Evolutionary conservation across 139 green algal genomes (phyloP), one percentile per base, ranked within the genome.

Genomic region (Zygnema cylindricum): DNA sequence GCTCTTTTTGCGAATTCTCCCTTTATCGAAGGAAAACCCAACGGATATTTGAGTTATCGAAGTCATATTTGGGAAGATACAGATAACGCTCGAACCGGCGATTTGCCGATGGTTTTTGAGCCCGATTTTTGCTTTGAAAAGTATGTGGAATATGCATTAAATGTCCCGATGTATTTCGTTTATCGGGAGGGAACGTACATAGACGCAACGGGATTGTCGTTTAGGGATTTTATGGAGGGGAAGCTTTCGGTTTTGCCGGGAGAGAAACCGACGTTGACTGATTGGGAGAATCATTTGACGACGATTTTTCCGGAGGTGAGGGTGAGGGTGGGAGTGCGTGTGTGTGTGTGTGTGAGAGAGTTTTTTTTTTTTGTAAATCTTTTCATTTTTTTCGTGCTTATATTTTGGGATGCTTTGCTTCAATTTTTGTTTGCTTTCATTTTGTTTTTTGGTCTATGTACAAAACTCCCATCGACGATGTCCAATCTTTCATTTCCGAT

Each of bases 111-210:
- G 89, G 96, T 99, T 42, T 99, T 98, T 90, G 95, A 98, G 25
- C 57, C 95, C 1, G 93, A 93, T 76, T 98, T 99, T 87, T 93
- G 94, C 0, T 99, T 98, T 92, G 96, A 96, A 88, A 89, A 81
- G 3, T 99, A 99, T 79, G 95, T 96, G 33, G 97, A 99, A 2
- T 99, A 98, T 85, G 95, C 95, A 23, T 94, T 99, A 92, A 93
- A 97, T 78, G 97, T 99, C 41, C 97, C 97, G 30, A 99, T 99
- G 97, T 99, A 99, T 95, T 99, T 99, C 91, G 94, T 98, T 77
- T 99, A 98, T 94, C 94, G 97, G 43, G 91, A 98, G n/a, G 96
- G 96, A 1, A 86, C 92, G 41, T 99, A 99, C 93, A 73, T 97
- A 73, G 93, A 99, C 83, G 95, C 93, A 1, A 93, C 96, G 30